Conservation (phyloP, 1,284 basidiomycete genomes). For the Melampsora larici-populina region DNA sequence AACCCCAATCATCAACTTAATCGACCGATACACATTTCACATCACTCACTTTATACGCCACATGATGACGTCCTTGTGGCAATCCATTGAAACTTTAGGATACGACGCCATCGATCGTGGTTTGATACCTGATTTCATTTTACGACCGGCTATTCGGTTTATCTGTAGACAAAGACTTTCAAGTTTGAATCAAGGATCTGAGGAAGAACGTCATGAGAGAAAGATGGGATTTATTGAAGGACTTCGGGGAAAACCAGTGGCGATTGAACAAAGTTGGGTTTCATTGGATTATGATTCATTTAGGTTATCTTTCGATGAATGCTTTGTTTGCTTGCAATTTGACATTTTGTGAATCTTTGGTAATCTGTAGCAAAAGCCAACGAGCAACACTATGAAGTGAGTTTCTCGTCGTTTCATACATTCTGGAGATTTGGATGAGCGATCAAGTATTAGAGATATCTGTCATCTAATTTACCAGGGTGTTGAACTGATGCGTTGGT, state of each 20-base stretch:
- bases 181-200: conserved; percentile 64
- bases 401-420: conserved; percentile 24
- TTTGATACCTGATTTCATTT: conserved; percentile 63
- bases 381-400: conserved; percentile 72
- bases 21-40: background rate
- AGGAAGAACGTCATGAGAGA: conserved; percentile 64
- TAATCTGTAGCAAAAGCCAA: conserved; percentile 65
- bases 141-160: conserved; percentile 63
- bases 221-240: conserved; percentile 62
- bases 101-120: conserved; percentile 46
- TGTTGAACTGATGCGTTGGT: background rate
- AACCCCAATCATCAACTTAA: too few relatives aligned
- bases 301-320: background rate
- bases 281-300: background rate
- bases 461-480: background rate
- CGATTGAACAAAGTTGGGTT: conserved; percentile 57
- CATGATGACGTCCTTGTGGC: background rate
- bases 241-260: conserved; percentile 59
- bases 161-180: conserved; percentile 64
- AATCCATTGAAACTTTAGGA: conserved; percentile 1
- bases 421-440: background rate
- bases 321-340: too few relatives aligned
- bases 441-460: background rate
- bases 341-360: background rate
- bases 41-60: background rate